A percentile compares a stretch with the other conserved stretches of the same genome.
Evolutionary conservation across 371 early-diverging fungal species (phyloP).

Genomic region (Apophysomyces sp.): DNA sequence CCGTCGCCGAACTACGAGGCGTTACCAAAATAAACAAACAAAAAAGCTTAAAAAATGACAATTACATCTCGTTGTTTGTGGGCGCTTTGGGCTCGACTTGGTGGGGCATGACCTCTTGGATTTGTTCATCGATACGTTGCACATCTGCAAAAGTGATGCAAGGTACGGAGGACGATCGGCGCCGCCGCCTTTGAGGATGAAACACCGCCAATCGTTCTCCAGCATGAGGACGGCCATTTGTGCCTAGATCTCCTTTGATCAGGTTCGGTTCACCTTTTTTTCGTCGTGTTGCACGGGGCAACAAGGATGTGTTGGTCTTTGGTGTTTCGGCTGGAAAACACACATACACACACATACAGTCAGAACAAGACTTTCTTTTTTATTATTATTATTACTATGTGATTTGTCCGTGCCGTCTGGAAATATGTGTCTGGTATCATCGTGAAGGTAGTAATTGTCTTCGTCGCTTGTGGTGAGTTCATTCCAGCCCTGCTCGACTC

Average conservation of each 20-base stretch:
- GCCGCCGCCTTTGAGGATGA: background rate
- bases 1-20: background rate
- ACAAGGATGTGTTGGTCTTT: background rate
- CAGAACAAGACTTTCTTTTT: too few relatives aligned
- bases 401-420: background rate
- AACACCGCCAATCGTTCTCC: background rate
- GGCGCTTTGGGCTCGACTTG: background rate
- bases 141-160: background rate
- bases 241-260: background rate
- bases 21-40: background rate
- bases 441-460: background rate
- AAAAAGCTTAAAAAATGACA: background rate
- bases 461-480: background rate
- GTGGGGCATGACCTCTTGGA: background rate
- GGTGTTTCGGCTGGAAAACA: constrained; percentile 1
- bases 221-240: background rate
- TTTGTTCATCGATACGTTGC: constrained; percentile 7
- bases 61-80: background rate
- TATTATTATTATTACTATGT: too few relatives aligned
- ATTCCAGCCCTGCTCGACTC: background rate
- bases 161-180: background rate
- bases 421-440: background rate
- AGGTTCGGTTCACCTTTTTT: background rate
- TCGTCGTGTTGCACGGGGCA: background rate
- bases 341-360: background rate